Evolutionary conservation across 495 filamentous ascomycete species (phyloP).

Genomic region (Letharia columbiana): DNA sequence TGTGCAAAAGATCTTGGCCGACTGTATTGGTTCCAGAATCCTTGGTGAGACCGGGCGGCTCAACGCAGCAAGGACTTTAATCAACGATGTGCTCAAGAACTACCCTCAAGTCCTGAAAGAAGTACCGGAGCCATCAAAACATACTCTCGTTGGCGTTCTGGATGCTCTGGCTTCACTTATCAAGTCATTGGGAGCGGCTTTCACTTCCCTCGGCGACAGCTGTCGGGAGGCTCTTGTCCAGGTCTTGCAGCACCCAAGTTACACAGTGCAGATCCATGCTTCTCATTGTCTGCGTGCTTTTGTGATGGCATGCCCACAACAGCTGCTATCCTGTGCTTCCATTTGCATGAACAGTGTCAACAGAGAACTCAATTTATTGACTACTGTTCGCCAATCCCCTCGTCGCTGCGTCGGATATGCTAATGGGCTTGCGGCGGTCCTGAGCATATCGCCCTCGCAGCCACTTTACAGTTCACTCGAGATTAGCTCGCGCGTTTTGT

Average conservation of each 20-base stretch:
- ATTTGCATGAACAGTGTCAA: constrained; percentile 94
- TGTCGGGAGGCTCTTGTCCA: constrained; percentile 85
- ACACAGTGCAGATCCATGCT: constrained; percentile 85
- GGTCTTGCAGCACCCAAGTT: constrained; percentile 89
- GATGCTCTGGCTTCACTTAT: constrained; percentile 76
- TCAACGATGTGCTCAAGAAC: constrained; percentile 87
- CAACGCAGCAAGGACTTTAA: constrained; percentile 67
- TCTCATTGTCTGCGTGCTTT: constrained; percentile 79
- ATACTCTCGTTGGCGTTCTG: constrained; percentile 68
- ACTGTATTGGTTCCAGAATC: constrained; percentile 71
- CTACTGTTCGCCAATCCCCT: constrained; percentile 66
- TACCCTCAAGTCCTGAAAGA: constrained; percentile 92
- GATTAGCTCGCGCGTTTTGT: constrained; percentile 82
- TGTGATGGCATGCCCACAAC: constrained; percentile 81
- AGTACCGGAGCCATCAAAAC: constrained; percentile 80
- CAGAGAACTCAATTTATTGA: constrained; percentile 72
- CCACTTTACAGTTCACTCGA: constrained; percentile 94
- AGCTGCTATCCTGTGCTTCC: constrained; percentile 82
- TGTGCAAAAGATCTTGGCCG: constrained; percentile 72
- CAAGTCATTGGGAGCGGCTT: constrained; percentile 69
- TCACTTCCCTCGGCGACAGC: constrained; percentile 62
- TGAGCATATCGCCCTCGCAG: constrained; percentile 79
- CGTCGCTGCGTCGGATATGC: constrained; percentile 85
- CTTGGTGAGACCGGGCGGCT: constrained; percentile 83
- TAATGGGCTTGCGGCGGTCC: constrained; percentile 82